Conservation (phyloP, 306 rosid species). For the Vachellia collinsii region DNA sequence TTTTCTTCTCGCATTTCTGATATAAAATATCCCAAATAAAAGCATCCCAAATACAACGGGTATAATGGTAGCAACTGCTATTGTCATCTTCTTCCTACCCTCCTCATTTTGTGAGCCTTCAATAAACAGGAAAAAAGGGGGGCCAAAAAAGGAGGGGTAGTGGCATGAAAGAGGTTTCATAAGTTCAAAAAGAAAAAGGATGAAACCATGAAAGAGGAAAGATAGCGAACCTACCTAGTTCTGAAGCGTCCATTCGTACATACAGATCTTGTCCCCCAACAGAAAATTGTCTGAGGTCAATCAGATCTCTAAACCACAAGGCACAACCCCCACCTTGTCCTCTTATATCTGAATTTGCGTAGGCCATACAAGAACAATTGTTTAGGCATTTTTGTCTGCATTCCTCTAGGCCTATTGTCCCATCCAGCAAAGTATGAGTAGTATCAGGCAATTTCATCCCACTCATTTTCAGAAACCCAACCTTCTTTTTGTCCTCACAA, state of each 20-base stretch:
- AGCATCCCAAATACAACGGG: background rate
- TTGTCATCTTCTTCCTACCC: background rate
- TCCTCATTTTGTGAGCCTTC: background rate
- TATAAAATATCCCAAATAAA: background rate
- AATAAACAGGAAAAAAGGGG: background rate
- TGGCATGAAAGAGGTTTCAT: background rate
- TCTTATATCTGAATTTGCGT: conserved; percentile 59
- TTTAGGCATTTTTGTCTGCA: conserved; percentile 60
- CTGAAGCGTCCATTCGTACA: conserved; percentile 44
- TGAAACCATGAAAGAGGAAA: background rate
- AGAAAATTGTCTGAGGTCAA: conserved; percentile 47
- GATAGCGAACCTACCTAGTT: conserved; percentile 41
- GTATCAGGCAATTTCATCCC: conserved; percentile 64
- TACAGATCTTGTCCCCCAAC: conserved; percentile 54
- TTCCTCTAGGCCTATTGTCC: conserved; percentile 41
- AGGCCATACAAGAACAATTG: conserved; percentile 70
- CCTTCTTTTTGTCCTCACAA: conserved; percentile 14
- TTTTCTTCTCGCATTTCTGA: background rate
- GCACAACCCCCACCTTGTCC: conserved; percentile 67
- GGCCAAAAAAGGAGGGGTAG: background rate
- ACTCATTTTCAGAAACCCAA: conserved; percentile 24
- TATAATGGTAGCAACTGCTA: background rate
- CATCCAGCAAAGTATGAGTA: conserved; percentile 47
- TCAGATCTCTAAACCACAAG: conserved; percentile 67
- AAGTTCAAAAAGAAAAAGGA: background rate